Base-by-base conservation (phyloP, 1,284 basidiomycete species). In the Leccinum pachyderme region DNA sequence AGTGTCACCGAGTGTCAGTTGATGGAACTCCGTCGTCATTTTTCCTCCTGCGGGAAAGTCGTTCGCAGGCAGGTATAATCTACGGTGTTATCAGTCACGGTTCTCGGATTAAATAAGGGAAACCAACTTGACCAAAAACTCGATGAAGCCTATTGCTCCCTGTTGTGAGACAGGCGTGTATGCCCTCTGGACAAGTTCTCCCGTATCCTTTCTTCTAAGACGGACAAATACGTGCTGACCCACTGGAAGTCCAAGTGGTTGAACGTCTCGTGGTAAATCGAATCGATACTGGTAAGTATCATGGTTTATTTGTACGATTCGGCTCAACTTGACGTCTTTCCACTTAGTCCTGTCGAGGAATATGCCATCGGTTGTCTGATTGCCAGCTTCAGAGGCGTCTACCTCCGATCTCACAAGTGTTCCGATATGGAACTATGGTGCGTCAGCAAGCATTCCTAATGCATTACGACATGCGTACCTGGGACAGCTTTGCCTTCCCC, bases 191-290 rank as follows among this genome's bases (percentile, higher is more conserved):
- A 86, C 75, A 1, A 82, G 56, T 53, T 81, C 76, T 8, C 76
- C 76, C 7, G 66, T 70, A 27, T 70, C 69, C 56, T 79, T 79
- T 46, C 75, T 63, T 47, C 66, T 65, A 25, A 83, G 59, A 2
- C 83, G 75, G 3, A 81, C 73, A 58, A 80, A 85, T 49, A 87
- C 79, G 59, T 88, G 86, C 57, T 87, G 83, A 1, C 86, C 86
- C 7, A 77, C 75, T 0, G 83, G 82, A 9, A 88, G 68, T n/a
- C 86, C 86, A 1, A 87, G 73, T 22, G 66, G 64, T 57, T 81
- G 80, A 3, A 77, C 71, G 2, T 66, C 58, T 28, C 67, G 58
- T 4, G 76, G 74, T 1, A 88, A 71, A 5, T 74, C 74, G 61
- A 87, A 86, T 22, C 80, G 75, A 68, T 79, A 86, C 41, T 82